Conservation (phyloP, 2,329 filamentous ascomycete genomes). For the Cladosporium phlei region DNA sequence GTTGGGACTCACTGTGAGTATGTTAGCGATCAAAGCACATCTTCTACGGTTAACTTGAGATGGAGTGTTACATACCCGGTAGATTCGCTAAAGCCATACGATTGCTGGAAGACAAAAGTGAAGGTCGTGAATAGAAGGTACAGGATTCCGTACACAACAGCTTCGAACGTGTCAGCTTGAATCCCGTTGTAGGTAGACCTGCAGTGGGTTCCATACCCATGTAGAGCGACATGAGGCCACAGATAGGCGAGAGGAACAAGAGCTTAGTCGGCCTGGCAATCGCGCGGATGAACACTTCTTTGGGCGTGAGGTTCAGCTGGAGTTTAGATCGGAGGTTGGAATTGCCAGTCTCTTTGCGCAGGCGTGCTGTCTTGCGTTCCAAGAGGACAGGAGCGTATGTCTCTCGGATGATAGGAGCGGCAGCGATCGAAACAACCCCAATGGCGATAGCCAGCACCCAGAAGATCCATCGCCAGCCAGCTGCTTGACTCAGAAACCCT, state of each 20-base stretch:
- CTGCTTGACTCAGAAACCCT: slow-evolving; percentile 23
- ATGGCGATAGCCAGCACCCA: slow-evolving; percentile 37
- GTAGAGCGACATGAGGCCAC: slow-evolving; percentile 42
- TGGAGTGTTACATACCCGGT: no score
- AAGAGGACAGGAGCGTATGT: slow-evolving; percentile 44
- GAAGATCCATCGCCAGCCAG: slow-evolving; percentile 29
- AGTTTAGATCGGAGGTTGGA: slow-evolving; percentile 30
- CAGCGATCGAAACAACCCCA: slow-evolving; percentile 39
- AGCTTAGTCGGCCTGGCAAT: slow-evolving; percentile 35
- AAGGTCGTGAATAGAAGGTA: slow-evolving; percentile 53
- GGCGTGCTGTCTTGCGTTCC: slow-evolving; percentile 43
- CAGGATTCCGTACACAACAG: slow-evolving; percentile 42
- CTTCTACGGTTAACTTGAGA: slow-evolving; percentile 26
- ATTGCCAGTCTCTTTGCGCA: slow-evolving; percentile 42
- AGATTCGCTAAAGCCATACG: slow-evolving; percentile 38
- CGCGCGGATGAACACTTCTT: slow-evolving; percentile 40
- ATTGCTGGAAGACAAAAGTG: slow-evolving; percentile 46
- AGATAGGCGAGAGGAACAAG: slow-evolving; percentile 43
- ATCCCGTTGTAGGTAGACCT: slow-evolving; percentile 32
- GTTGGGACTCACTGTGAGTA: no score
- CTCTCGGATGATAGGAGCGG: slow-evolving; percentile 46
- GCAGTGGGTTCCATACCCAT: no score
- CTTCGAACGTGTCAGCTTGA: no score
- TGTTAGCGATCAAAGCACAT: slow-evolving; percentile 23
- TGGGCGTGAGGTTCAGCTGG: slow-evolving; percentile 34